Conservation (phyloP, 208 protist genomes). For the Lotmaria passim region DNA sequence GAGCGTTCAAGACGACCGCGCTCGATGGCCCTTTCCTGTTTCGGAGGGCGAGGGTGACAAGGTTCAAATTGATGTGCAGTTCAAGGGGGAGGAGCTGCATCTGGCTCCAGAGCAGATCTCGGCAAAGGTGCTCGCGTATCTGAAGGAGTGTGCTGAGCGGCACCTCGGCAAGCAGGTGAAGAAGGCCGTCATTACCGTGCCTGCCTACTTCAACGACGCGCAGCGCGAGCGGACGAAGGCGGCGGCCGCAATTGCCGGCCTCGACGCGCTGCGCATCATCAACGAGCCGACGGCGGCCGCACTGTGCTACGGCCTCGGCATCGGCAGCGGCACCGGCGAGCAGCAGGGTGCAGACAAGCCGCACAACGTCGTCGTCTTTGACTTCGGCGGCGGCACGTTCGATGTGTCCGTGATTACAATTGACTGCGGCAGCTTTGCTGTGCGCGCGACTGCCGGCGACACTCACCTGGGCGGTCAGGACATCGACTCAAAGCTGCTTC, state of each 20-base stretch:
- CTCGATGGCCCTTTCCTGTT: constrained; percentile 96
- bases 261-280: constrained; percentile 98
- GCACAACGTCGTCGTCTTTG: constrained; percentile 96
- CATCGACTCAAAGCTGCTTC: constrained; percentile 96
- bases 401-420: constrained; percentile 99
- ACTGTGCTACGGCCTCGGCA: constrained; percentile 97
- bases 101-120: constrained; percentile 98
- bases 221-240: constrained; percentile 98
- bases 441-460: constrained; percentile 98
- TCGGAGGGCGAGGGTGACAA: constrained; percentile 58
- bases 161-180: constrained; percentile 90
- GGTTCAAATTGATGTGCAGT: constrained; percentile 59
- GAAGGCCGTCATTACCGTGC: constrained; percentile 98
- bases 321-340: constrained; percentile 65
- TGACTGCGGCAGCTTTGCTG: constrained; percentile 97
- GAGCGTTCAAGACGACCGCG: constrained; percentile 89
- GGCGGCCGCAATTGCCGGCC: constrained; percentile 96
- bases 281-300: constrained; percentile 99
- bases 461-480: constrained; percentile 99
- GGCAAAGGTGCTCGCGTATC: constrained; percentile 96
- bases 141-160: constrained; percentile 97
- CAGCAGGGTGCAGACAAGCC: constrained; percentile 48
- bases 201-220: constrained; percentile 99
- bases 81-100: constrained; percentile 54
- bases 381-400: constrained; percentile 99